phyloP scores from a whole-genome alignment of 169 alveolate species.

The Plasmodium coatneyi region DNA sequence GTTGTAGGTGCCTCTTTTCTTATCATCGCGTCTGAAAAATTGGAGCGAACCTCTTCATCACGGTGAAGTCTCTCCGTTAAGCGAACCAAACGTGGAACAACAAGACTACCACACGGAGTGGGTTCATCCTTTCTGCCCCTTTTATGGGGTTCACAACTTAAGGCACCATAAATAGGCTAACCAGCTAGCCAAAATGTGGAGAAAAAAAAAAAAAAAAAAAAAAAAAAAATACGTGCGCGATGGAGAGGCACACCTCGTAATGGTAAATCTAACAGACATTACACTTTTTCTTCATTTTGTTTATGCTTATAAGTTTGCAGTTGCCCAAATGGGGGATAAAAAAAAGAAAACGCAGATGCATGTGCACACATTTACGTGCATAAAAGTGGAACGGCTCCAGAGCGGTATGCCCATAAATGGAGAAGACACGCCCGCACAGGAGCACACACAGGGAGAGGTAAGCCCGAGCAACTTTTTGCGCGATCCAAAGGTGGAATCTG shows the following conservation, averaged over 20 bases:
- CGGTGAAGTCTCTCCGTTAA: neutral
- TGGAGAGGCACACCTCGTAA: neutral
- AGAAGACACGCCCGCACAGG: neutral
- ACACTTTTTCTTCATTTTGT: neutral
- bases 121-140: neutral
- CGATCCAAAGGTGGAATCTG: neutral
- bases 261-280: neutral
- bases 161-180: neutral
- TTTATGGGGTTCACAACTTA: neutral
- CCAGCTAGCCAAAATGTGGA: neutral
- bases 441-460: neutral
- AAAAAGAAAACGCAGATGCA: neutral
- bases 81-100: neutral
- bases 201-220: slow-evolving; percentile 16
- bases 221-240: neutral
- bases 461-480: neutral
- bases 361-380: neutral
- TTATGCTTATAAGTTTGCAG: neutral
- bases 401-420: neutral
- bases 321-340: neutral
- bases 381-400: neutral
- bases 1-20: neutral
- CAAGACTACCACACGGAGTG: neutral
- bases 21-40: neutral
- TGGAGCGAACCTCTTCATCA: neutral